These are phyloP conservation scores for Geoglossum glabrum DNA, from an alignment of 495 filamentous ascomycete genomes.

Conservation along the genomic window DNA sequence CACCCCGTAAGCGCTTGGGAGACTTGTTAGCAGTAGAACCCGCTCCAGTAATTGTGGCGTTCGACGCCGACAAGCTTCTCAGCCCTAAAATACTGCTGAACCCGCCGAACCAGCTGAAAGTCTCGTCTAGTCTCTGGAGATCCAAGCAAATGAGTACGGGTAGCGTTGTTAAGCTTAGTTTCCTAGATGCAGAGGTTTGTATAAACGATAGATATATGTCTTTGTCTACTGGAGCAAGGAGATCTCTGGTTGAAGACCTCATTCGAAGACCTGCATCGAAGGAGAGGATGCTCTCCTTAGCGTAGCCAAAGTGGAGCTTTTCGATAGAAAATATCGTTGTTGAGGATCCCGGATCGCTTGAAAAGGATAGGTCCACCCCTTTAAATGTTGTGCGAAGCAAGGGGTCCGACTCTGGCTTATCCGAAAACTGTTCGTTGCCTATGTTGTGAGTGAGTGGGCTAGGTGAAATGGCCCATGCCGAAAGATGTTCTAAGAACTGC, in stretches of 20 bases:
- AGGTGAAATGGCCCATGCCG: background rate
- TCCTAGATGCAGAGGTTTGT: constrained; percentile 29
- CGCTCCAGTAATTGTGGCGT: constrained; percentile 30
- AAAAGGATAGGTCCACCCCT: constrained; percentile 18
- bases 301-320: constrained; percentile 55
- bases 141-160: constrained; percentile 62
- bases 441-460: background rate
- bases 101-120: constrained; percentile 73
- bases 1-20: constrained; percentile 31
- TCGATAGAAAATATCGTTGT: constrained; percentile 20
- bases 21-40: constrained; percentile 11
- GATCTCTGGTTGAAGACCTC: constrained; percentile 48
- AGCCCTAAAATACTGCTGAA: constrained; percentile 81
- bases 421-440: constrained; percentile 13
- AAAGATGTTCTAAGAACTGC: constrained; percentile 39
- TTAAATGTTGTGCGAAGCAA: constrained; percentile 29
- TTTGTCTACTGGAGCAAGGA: constrained; percentile 32
- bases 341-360: background rate
- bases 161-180: constrained; percentile 56
- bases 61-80: constrained; percentile 63
- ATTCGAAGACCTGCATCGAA: constrained; percentile 47
- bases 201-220: constrained; percentile 44
- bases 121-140: constrained; percentile 65
- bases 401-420: constrained; percentile 20
- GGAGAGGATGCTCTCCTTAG: constrained; percentile 50